phyloP scores from a whole-genome alignment of 352 stramenopile genomes.

The Blastocystis sp. region DNA sequence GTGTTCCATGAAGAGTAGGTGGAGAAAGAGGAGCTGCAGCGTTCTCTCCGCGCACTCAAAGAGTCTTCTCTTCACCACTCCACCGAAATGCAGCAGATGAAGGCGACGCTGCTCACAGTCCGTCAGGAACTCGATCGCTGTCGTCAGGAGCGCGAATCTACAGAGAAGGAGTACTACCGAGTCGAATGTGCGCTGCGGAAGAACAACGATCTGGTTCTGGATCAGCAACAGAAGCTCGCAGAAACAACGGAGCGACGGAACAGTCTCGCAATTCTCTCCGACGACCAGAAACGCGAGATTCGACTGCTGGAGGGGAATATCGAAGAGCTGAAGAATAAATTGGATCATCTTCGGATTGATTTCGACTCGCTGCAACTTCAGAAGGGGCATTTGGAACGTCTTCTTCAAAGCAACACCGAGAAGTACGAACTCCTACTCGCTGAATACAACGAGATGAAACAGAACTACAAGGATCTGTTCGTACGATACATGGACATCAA shows the following conservation, averaged over 20 bases:
- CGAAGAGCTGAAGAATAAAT: background rate
- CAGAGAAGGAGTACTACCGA: conserved; percentile 17
- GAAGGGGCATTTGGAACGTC: background rate
- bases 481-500: conserved; percentile 24
- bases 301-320: background rate
- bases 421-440: background rate
- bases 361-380: background rate
- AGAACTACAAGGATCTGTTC: background rate
- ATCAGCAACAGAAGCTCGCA: conserved; percentile 2
- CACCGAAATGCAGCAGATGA: conserved; percentile 8
- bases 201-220: background rate
- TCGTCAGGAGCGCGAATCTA: conserved; percentile 9
- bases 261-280: background rate
- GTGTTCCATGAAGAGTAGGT: background rate
- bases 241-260: conserved; percentile 1
- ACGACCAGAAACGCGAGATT: background rate
- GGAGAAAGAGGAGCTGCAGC: background rate
- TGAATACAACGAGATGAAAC: background rate
- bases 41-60: background rate
- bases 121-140: background rate
- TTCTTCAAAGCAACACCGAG: background rate
- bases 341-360: background rate
- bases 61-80: background rate
- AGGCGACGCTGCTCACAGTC: background rate
- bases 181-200: conserved; percentile 33